Base-by-base conservation (phyloP, 352 stramenopile species). In the Globisporangium radiosum region DNA sequence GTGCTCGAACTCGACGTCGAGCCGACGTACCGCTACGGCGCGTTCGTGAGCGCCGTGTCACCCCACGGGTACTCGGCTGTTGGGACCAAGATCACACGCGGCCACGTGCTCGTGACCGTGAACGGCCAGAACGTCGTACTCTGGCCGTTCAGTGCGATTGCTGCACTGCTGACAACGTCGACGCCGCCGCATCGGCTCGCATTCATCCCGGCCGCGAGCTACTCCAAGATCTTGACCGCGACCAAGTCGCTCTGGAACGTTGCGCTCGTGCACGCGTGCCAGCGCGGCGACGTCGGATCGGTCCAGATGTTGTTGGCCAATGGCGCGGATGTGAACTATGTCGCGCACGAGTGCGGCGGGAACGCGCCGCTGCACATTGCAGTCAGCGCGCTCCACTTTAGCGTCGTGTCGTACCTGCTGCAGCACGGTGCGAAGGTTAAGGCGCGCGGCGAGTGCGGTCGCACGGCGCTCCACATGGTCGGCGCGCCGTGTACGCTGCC, bases 221-320 rank as follows among this genome's bases (percentile, higher is more conserved):
- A 95, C 62, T 92, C 92, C 67, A 92, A 92, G 56, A 95, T 95
- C 59, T 57, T 95, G 53, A 90, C 83, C 17, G 79, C 78, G 0
- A 93, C 90, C 67, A 95, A 95, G 63, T 87, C 86, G 42, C 52
- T 95, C 11, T 95, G 86, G 86, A 95, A 95, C 53, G 86, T 95
- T 10, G 86, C 86, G n/a, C 68, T 95, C 15, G 85, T 92, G 51
- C 81, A 95, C 63, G 86, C 86, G 0, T 95, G 86, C 25, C 86
- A 95, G 58, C 83, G 83, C 7, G 86, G 86, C 50, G 84, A 92
- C 56, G 75, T 95, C 42, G 81, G 74, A 4, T 92, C 80, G 57
- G 86, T 95, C 14, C 86, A 95, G 70, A 95, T 95, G 86, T 70
- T 95, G 11, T 68, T 95, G 4, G 81, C 83, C 2, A 95, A 95